phyloP scores from a whole-genome alignment of 306 rosid species.

The Urtica urens region DNA sequence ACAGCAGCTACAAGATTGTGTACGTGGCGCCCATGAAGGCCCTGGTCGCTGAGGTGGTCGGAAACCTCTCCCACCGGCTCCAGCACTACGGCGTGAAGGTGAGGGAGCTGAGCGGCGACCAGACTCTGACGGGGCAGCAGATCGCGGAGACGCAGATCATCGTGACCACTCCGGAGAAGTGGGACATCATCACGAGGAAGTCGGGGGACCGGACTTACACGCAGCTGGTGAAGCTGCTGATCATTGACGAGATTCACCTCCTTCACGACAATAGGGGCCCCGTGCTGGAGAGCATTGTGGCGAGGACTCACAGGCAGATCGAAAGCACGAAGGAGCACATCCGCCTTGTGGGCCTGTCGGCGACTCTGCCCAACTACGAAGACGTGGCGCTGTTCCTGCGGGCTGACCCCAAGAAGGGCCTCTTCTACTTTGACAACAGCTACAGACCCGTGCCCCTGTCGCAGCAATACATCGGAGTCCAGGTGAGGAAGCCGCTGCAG shows the following conservation, averaged over 20 bases:
- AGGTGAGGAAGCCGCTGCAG: constrained; percentile 90
- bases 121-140: constrained; percentile 77
- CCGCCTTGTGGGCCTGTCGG: constrained; percentile 90
- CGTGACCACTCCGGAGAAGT: constrained; percentile 97
- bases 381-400: constrained; percentile 89
- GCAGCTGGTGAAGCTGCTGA: constrained; percentile 79
- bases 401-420: constrained; percentile 55
- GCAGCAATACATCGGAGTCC: constrained; percentile 86
- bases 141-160: constrained; percentile 94
- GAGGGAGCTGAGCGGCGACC: constrained; percentile 92
- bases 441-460: constrained; percentile 94
- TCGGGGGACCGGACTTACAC: constrained; percentile 95
- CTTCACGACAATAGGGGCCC: constrained; percentile 98
- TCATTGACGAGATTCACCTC: constrained; percentile 93
- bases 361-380: constrained; percentile 84
- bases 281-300: constrained; percentile 92
- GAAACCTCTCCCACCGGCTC: constrained; percentile 82
- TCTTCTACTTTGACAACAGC: constrained; percentile 79
- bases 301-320: constrained; percentile 95
- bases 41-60: constrained; percentile 96
- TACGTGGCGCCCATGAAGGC: constrained; percentile 99
- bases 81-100: constrained; percentile 78
- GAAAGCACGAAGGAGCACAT: constrained; percentile 86
- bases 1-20: constrained; percentile 69
- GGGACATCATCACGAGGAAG: constrained; percentile 94